Evolutionary conservation across 768 basidiomycete species (phyloP).

Genomic region (Nidularia sp.): DNA sequence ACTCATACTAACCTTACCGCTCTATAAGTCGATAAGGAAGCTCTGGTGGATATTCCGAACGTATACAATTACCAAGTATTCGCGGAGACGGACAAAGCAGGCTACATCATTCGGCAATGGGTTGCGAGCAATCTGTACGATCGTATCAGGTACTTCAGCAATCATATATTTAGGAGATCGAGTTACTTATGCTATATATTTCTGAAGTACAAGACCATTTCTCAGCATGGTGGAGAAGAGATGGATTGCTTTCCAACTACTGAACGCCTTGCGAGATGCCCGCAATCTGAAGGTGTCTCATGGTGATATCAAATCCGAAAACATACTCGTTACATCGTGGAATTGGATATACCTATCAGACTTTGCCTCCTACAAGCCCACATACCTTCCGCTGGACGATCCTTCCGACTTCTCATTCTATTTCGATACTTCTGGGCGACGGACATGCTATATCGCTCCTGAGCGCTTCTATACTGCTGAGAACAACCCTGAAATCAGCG

Average conservation of each 20-base stretch:
- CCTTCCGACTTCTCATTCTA: slow-evolving; percentile 97
- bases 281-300: slow-evolving; percentile 87
- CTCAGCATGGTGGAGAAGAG: slow-evolving; percentile 90
- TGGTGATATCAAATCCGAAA: slow-evolving; percentile 97
- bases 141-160: slow-evolving; percentile 76
- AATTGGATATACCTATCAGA: slow-evolving; percentile 95
- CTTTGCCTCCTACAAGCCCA: slow-evolving; percentile 95
- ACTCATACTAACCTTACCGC: slow-evolving; percentile 1
- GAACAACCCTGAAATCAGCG: slow-evolving; percentile 64
- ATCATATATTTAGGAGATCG: not conserved
- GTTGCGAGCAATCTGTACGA: slow-evolving; percentile 93
- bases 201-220: slow-evolving; percentile 87
- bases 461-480: slow-evolving; percentile 87
- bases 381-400: slow-evolving; percentile 91
- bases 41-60: slow-evolving; percentile 80
- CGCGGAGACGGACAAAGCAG: slow-evolving; percentile 93
- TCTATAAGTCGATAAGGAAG: slow-evolving; percentile 75
- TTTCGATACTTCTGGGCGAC: slow-evolving; percentile 91
- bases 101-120: slow-evolving; percentile 94
- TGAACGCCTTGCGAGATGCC: slow-evolving; percentile 80
- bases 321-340: slow-evolving; percentile 93
- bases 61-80: slow-evolving; percentile 87
- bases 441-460: slow-evolving; percentile 95
- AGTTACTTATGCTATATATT: not conserved
- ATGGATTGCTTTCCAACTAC: slow-evolving; percentile 94